Evolutionary conservation across 148 eudicot species (phyloP).

Genomic region (Agrostemma githago): DNA sequence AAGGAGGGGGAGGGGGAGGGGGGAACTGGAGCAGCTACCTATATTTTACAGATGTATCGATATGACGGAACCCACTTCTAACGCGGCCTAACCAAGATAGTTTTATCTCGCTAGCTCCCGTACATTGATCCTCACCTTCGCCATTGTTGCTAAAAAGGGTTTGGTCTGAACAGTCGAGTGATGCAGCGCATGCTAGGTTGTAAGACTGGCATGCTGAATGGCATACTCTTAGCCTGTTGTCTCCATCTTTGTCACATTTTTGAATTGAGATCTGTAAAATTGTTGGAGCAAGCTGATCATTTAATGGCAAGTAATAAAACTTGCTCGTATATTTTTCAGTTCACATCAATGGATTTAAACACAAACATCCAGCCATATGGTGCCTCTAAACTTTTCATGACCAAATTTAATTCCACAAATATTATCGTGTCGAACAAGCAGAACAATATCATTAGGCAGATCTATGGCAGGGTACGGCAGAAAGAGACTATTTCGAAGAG

Average conservation of each 20-base stretch:
- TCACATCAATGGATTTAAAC: neutral
- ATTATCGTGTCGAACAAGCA: neutral
- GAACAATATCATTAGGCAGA: neutral
- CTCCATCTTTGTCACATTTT: conserved; percentile 86
- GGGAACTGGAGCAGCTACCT: conserved; percentile 33
- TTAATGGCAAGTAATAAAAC: neutral
- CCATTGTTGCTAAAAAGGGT: conserved; percentile 80
- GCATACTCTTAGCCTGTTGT: conserved; percentile 90
- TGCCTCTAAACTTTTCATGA: neutral
- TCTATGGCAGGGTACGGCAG: neutral
- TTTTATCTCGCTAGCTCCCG: conserved; percentile 64
- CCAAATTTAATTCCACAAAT: too few species aligned
- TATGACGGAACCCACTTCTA: conserved; percentile 27
- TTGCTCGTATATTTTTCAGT: neutral
- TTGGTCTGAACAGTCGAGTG: conserved; percentile 94
- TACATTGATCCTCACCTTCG: conserved; percentile 75
- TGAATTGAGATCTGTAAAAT: conserved; percentile 78
- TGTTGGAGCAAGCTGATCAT: neutral
- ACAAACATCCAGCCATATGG: neutral
- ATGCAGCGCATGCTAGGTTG: conserved; percentile 86
- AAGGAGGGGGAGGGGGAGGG: neutral
- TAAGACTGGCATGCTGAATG: conserved; percentile 91
- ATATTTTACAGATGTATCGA: conserved; percentile 48
- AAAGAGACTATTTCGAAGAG: neutral
- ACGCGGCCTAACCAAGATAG: conserved; percentile 57